These are phyloP conservation scores for Acanthamoeba castellanii DNA, from an alignment of 208 protist genomes.

Conservation along the genomic window DNA sequence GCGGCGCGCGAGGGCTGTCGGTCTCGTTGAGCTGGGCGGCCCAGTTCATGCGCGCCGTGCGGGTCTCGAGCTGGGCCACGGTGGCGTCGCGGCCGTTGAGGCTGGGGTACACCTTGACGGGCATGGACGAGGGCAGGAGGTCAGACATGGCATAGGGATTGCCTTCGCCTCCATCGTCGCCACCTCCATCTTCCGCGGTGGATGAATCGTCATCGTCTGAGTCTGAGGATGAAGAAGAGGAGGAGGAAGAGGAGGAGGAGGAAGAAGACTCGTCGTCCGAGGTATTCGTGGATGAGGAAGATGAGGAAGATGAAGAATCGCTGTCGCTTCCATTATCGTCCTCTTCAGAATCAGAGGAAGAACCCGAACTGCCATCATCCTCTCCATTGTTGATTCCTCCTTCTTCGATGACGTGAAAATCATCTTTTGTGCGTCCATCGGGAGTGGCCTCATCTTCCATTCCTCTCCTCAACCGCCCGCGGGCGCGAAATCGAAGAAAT, in stretches of 20 bases:
- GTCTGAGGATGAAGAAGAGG: not conserved
- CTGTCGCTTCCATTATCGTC: conserved; percentile 14
- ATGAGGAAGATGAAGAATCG: not conserved
- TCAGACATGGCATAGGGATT: conserved; percentile 48
- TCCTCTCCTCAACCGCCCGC: not conserved
- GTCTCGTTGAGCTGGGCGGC: not conserved
- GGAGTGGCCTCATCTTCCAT: not conserved
- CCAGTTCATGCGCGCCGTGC: not conserved
- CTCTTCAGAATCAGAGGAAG: not conserved
- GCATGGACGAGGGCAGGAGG: conserved; percentile 32
- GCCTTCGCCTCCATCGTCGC: not conserved
- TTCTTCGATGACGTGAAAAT: not conserved
- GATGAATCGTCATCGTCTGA: not conserved
- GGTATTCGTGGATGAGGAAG: not conserved
- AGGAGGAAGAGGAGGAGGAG: not conserved
- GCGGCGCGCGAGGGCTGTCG: not conserved
- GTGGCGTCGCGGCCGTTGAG: not conserved
- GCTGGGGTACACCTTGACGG: not conserved
- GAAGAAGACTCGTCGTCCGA: not conserved
- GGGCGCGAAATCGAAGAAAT: not conserved
- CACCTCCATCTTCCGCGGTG: not conserved
- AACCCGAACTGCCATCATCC: not conserved
- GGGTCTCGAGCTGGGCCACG: not conserved
- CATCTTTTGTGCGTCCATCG: not conserved
- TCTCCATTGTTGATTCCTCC: not conserved